Percentiles rank a stretch among this genome's conserved stretches.
Evolutionary conservation across 306 rosid genomes (phyloP).

Genomic region (Prosopis cineraria): DNA sequence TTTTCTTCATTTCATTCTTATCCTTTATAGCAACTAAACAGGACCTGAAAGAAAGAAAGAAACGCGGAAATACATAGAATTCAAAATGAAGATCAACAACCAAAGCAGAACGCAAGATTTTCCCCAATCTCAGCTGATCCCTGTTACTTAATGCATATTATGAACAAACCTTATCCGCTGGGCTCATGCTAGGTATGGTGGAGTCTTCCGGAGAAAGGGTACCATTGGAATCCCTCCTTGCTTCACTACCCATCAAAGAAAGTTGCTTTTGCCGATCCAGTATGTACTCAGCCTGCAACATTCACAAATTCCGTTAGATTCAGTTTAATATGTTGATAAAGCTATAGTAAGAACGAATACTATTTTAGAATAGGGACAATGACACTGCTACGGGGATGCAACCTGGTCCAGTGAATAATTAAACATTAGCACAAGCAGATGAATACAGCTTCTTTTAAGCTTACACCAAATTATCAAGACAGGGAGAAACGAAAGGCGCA

Average conservation of each 20-base stretch:
- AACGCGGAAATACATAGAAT: not conserved
- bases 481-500: not conserved
- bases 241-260: constrained; percentile 78
- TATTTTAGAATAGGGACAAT: constrained; percentile 7
- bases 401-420: constrained; percentile 7
- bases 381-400: constrained; percentile 12
- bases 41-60: too few species aligned
- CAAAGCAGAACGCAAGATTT: not conserved
- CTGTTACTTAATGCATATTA: constrained; percentile 34
- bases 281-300: constrained; percentile 81
- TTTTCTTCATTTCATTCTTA: too few species aligned
- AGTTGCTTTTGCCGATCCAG: constrained; percentile 95
- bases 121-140: constrained; percentile 8
- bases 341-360: not conserved
- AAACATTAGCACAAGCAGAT: not conserved
- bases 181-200: constrained; percentile 65
- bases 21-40: too few species aligned
- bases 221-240: constrained; percentile 79
- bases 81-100: constrained; percentile 11
- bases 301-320: constrained; percentile 23
- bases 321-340: constrained; percentile 13
- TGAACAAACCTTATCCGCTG: constrained; percentile 77
- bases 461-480: not conserved
- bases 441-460: constrained; percentile 10
- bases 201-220: constrained; percentile 70